Evolutionary conservation across 148 eudicot species (phyloP), one percentile per base, ranked within the genome.

Genomic region (Beta vulgaris): DNA sequence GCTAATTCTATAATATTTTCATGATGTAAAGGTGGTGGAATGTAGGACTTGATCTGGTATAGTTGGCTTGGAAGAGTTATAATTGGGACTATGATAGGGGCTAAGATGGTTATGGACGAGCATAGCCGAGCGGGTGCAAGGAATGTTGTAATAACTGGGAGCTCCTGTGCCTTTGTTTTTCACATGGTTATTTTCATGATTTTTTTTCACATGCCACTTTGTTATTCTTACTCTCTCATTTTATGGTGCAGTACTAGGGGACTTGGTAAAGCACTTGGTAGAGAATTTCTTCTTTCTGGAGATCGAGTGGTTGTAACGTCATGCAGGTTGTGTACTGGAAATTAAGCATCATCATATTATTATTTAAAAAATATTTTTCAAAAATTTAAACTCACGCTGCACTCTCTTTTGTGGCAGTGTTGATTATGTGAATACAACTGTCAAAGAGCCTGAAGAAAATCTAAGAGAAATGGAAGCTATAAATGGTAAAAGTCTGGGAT

Each of bases 61-160:
- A 95, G 99, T 81, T 95, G 99, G 99, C 94, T 95, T 70, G 99
- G 99, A 75, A 97, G 99, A 76, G 76, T 95, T 60, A 89, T 92
- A 42, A 95, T 95, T 58, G 99, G 99, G 29, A 91, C 99, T n/a
- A 92, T 95, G 99, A 89, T 95, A 19, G 99, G 99, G 68, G 82
- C 97, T 53, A 95, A 95, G 77, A 88, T 92, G 96, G 99, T 95
- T 37, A 75, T 95, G 54, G 99, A 95, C 3, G 99, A 95, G 77
- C 91, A 90, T 73, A 85, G 92, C 77, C 88, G 97, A 85, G 91
- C 97, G 72, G 99, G 99, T 70, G 97, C 99, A 21, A 88, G 97
- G 34, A 95, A 95, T 84, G 96, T 95, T 68, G 92, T 95, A 76
- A 92, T 95, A 80, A 95, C 99, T 48, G 99, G 99, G 76, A 95